These are phyloP conservation scores for Wallacemonas sp. DNA, from an alignment of 208 protist genomes.

Conservation along the genomic window DNA sequence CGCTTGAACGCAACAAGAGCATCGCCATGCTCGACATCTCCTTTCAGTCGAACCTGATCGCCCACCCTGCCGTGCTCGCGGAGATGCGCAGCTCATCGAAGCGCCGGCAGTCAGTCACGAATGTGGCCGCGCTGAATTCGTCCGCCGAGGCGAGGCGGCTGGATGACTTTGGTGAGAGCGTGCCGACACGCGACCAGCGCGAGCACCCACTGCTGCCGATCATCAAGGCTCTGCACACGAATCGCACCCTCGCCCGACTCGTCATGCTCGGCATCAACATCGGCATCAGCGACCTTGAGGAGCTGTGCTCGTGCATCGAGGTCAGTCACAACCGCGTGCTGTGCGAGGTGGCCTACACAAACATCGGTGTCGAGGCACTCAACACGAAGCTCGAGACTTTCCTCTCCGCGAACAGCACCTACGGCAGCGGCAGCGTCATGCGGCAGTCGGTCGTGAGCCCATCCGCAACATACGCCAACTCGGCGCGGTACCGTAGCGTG, in stretches of 20 bases:
- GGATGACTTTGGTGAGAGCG: not conserved
- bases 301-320: slow-evolving; percentile 71
- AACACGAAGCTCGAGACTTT: slow-evolving; percentile 70
- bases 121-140: not conserved
- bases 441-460: not conserved
- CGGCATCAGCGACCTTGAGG: slow-evolving; percentile 61
- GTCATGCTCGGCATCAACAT: slow-evolving; percentile 61
- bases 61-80: slow-evolving; percentile 39
- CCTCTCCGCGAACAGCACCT: slow-evolving; percentile 41
- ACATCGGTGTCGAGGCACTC: slow-evolving; percentile 44
- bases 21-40: slow-evolving; percentile 55
- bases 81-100: slow-evolving; percentile 42
- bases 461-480: not conserved
- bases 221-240: slow-evolving; percentile 54
- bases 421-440: not conserved
- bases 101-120: slow-evolving; percentile 20
- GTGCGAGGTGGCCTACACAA: slow-evolving; percentile 51
- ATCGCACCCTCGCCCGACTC: slow-evolving; percentile 45
- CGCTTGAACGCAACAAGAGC: slow-evolving; percentile 35
- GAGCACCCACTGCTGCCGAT: slow-evolving; percentile 63
- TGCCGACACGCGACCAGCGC: slow-evolving; percentile 26
- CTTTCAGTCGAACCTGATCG: slow-evolving; percentile 48
- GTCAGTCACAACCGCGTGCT: slow-evolving; percentile 48
- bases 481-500: not conserved
- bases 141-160: slow-evolving; percentile 10